Percentiles rank a stretch among this genome's conserved stretches.
Evolutionary conservation across 2,329 filamentous ascomycete species (phyloP).

Genomic region (Aurifilum marmelostoma): DNA sequence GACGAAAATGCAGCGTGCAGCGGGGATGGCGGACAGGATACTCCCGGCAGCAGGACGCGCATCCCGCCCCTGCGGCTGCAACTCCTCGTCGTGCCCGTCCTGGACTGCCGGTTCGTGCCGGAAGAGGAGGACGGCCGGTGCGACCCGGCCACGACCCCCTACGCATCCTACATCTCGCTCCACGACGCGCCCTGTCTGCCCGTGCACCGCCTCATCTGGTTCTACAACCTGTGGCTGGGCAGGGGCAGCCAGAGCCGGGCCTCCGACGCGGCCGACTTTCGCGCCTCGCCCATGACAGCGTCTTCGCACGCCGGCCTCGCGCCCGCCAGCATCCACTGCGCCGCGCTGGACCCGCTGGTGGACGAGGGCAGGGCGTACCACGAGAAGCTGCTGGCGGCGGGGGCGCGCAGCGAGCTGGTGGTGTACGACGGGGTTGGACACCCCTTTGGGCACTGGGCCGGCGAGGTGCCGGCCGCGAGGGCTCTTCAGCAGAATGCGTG

Average conservation of each 20-base stretch:
- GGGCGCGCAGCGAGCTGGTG: constrained; percentile 38
- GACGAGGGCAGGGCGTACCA: constrained; percentile 41
- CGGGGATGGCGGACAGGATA: neutral
- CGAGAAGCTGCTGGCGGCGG: constrained; percentile 37
- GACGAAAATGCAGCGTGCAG: neutral
- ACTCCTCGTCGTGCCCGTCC: constrained; percentile 40
- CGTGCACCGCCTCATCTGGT: constrained; percentile 40
- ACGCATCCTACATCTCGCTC: constrained; percentile 38
- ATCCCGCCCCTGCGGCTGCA: constrained; percentile 39
- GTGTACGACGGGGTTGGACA: constrained; percentile 42
- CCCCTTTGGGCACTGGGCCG: constrained; percentile 43
- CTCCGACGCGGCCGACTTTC: constrained; percentile 36
- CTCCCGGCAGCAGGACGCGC: neutral
- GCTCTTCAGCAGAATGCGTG: constrained; percentile 40
- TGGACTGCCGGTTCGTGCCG: constrained; percentile 42
- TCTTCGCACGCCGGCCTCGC: constrained; percentile 39
- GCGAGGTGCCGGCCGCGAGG: constrained; percentile 37
- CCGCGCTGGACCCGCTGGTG: constrained; percentile 41
- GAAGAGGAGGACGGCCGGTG: constrained; percentile 36
- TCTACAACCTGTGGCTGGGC: constrained; percentile 43
- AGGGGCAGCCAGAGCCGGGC: constrained; percentile 33
- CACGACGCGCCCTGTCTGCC: constrained; percentile 42
- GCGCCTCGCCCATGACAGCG: constrained; percentile 41
- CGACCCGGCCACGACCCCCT: constrained; percentile 35
- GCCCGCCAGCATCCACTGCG: constrained; percentile 40